phyloP scores from a whole-genome alignment of 805 yeast species.

The Yarrowia bubula region DNA sequence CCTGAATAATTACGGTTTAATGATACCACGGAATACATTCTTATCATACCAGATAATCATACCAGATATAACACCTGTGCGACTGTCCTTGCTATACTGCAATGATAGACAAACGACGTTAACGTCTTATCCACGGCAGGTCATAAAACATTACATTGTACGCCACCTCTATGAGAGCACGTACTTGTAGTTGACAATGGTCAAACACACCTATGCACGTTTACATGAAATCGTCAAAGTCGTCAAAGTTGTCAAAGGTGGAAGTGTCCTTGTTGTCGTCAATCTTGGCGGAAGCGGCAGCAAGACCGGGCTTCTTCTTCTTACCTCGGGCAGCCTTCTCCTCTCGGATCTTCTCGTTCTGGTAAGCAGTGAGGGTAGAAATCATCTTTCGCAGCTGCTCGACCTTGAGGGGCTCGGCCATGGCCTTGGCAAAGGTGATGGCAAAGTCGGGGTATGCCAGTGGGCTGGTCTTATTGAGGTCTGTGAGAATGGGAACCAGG shows the following conservation, averaged over 20 bases:
- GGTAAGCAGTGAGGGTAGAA: conserved; percentile 74
- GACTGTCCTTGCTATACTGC: too few species aligned
- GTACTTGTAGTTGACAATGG: neutral
- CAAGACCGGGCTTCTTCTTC: conserved; percentile 87
- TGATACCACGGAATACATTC: too few species aligned
- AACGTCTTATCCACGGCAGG: neutral
- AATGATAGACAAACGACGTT: too few species aligned
- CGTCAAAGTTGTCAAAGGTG: conserved; percentile 44
- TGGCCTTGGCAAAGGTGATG: conserved; percentile 80
- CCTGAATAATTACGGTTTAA: too few species aligned
- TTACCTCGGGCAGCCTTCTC: conserved; percentile 95
- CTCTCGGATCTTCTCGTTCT: conserved; percentile 81
- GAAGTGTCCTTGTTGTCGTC: conserved; percentile 56
- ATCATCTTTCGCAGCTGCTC: conserved; percentile 84
- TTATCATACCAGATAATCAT: too few species aligned
- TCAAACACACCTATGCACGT: neutral
- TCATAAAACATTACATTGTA: conserved; percentile 12
- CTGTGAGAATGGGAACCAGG: conserved; percentile 57
- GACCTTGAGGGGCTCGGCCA: conserved; percentile 73
- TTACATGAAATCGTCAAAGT: conserved; percentile 46
- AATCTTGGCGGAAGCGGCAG: conserved; percentile 64
- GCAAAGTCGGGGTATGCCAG: conserved; percentile 74
- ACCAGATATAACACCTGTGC: too few species aligned
- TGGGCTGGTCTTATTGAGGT: conserved; percentile 58
- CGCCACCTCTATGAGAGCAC: conserved; percentile 16